Base-by-base conservation (phyloP, 164 flowering plant genomes). In the Protea cynaroides region DNA sequence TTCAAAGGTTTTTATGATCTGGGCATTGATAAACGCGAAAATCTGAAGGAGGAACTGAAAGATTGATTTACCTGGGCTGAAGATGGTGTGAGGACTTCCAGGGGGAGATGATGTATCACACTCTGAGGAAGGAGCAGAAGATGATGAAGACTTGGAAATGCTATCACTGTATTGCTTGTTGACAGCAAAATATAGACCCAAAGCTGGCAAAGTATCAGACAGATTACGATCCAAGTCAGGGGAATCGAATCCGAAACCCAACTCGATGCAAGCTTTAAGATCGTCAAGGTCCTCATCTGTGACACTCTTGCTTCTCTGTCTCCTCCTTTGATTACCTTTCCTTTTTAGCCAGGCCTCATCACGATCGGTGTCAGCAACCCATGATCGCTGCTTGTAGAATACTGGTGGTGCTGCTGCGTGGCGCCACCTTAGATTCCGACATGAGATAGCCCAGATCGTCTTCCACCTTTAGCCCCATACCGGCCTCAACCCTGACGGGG, bases 221-320 rank as follows among this genome's bases (percentile, higher is more conserved):
- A 91, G 71, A 22, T 72, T 76, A 52, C 68, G 82, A 64, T 87
- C 80, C 24, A 65, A 24, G 3, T 74, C 78, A 4, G 84, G 83
- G 25, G 91, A 83, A 51, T 85, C 86, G 52, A 84, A 81, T 2
- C 83, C 80, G 63, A 91, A 87, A 1, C 97, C 96, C 25, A 91
- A 73, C 52, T 91, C 96, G 22, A 91, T 74, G 51, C 93, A 91
- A 0, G 79, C 97, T 58, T 80, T 87, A 18, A 91, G 79, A 65
- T 91, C 97, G 25, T 89, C 87, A 14, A 91, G 49, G 59, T 91
- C 97, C 21, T 87, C 96, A 59, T 87, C 87, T 8, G 92, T 83
- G 8, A 89, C 75, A 76, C 93, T 87, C 78, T 76, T 76, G 74
- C 80, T 79, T 36, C 78, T 72, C 19, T 74, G 66, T 7, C 19